Evolutionary conservation across 1,284 basidiomycete species (phyloP), one percentile per base, ranked within the genome.

Genomic region (Austroboletus rostrupii): DNA sequence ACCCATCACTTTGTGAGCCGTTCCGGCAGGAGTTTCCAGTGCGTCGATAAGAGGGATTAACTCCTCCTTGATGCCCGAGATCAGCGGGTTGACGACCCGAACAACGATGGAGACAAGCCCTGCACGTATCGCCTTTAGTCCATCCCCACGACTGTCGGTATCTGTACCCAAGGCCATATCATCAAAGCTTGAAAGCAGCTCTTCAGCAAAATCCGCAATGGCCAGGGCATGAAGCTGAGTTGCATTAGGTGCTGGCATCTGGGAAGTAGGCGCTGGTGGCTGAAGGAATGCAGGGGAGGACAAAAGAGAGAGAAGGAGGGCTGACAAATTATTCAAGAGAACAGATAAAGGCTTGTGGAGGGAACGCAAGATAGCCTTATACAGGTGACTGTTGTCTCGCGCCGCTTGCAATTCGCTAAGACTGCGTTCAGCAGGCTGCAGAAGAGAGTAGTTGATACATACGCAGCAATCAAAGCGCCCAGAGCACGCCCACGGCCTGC

Each of bases 261-360:
- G 79, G 19, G 72, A 61, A 8, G 75, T 79, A 3, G 80, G 77
- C 7, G 75, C 72, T 16, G 76, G 69, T 14, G 80, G 73, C 1
- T 68, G 70, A 19, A 76, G 71, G 64, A 90, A 87, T 10, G 77
- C 69, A 16, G 82, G 71, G 3, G 86, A 82, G 8, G 84, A 80
- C 13, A 90, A 61, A 14, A 88, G 66, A 5, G 83, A 84, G 4
- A 83, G 69, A 23, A 90, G 73, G 56, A 80, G 74, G 28, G 78
- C 74, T 10, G 85, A 88, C 26, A 90, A 62, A 61, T 86, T 86
- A 56, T 73, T 81, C 54, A 85, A 71, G 35, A 90, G 66, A 21
- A 90, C 86, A 9, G 86, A 87, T 8, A 91, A 70, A 10, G 87
- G 87, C 45, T 83, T 79, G 52, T 87, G 87, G 21, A 91, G 72